Evolutionary conservation across 345 rosid genomes (phyloP), one percentile per base, ranked within the genome.

Genomic region (Eucalyptus fibrosa): DNA sequence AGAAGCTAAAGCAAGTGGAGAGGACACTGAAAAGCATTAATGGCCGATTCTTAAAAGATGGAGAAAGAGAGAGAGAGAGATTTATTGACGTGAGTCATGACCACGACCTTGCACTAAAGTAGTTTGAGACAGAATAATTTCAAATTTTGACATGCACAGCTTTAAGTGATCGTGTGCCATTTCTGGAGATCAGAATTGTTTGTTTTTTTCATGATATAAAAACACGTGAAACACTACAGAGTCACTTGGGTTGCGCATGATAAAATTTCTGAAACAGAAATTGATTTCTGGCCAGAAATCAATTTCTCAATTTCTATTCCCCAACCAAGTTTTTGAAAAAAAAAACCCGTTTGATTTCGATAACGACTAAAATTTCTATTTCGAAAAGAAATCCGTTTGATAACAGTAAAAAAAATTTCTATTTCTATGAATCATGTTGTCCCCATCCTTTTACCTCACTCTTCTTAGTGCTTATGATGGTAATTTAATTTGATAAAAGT

Each of bases 11-110:
- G 47, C 24, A 40, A 21, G 47, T 37, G 83, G 89, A 89, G 88
- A 49, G 86, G 95, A 92, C 90, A 83, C 91, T 14, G 94, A 91
- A 69, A 24, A 88, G 93, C 95, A 95, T 93, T 96, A 86, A 95
- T 90, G 92, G 92, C 40, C 93, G 94, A 94, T 92, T 92, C 92
- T 91, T 47, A 23, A 7, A 50, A 53, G 77, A 65, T 65, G 6
- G 77, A n/a, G 37, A 14, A 13, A 47, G 50, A 16, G 77, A 65
- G 28, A 37, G 16, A 7, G 42, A 67, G 82, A 72, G 44, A 40
- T 40, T 40, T 12, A 40, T 40, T 40, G 85, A 21, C 85, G 24
- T 23, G 28, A 77, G 47, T 21, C 83, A 7, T 37, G 83, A 77
- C 83, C 23, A 6, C 28, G 47, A 40, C 14, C 42, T 40, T 40